Base-by-base conservation (phyloP, 345 rosid genomes). In the Eucalyptus polybractea region DNA sequence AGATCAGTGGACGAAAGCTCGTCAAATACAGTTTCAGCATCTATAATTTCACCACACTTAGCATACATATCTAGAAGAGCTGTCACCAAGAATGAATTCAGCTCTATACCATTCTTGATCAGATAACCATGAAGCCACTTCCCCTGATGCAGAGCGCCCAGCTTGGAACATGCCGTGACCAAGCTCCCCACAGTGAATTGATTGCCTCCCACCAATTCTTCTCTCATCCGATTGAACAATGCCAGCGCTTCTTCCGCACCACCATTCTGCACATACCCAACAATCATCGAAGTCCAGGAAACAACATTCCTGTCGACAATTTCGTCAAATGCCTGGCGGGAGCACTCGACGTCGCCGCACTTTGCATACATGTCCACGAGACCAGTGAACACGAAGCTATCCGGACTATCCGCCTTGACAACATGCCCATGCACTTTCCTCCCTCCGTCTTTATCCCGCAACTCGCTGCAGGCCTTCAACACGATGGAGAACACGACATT, bases 201-300 rank as follows among this genome's bases (percentile, higher is more conserved):
- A 85, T 96, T 93, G 62, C 95, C 94, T 47, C 88, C 93, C 50
- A 90, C 93, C 87, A 89, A 86, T 29, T 83, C 92, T 88, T 91
- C 94, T 89, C 95, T 93, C 99, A 97, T 97, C 90, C 89, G 90
- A 86, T 97, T 96, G 90, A 96, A 97, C 91, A 95, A 80, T 91
- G 65, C 86, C 90, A 95, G 87, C 16, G 94, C 99, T 87, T 95
- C 95, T 76, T 90, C 89, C 2, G 93, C 80, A 69, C 92, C 90
- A 89, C 94, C 94, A 88, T 93, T 95, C 89, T 93, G 96, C 47
- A 95, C 96, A 90, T 96, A 97, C n/a, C 98, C 99, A 42, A 91
- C 94, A 65, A 97, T 95, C 94, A 97, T 93, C 29, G 99, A 94
- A 89, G 99, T 96, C 99, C 99, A 97, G 17, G 95, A 94, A 94